Evolutionary conservation across 805 yeast species (phyloP), one percentile per base, ranked within the genome.

Genomic region (Pichia ethanolica): DNA sequence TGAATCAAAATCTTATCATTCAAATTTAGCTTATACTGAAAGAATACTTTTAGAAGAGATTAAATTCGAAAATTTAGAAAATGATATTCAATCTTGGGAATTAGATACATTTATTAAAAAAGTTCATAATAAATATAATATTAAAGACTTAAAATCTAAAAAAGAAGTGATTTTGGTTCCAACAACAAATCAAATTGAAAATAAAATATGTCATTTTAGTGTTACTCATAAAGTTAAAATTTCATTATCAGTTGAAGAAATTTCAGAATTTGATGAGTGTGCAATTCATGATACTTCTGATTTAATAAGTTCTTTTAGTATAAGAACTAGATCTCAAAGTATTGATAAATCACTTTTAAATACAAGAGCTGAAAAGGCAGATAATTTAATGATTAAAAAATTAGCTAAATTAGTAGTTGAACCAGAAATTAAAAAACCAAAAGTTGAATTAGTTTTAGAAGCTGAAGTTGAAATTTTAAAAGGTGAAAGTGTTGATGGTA

Each of bases 371-470:
- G 56, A 53, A 20, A 38, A 36, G 11, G 50, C 48, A 1, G 61
- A 59, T 10, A 53, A 59, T 40, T 45, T 46, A 5, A 56, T 61
- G 59, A 52, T 59, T 13, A 46, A 42, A 25, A 43, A 53, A 30
- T 56, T 52, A 20, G 59, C 66, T 1, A 56, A 53, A 46, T 20
- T 49, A 9, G 39, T 64, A 5, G 20, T 46, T 3, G 68, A 64
- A 47, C 14, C 32, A 2, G 26, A 32, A 2, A 38, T 39, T 4
- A 42, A 35, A 7, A 50, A 50, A 40, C 47, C 46, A 26, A 57
- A 51, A 43, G 58, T 64, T 13, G 66, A 63, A 45, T 53, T 64
- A 26, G 49, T 57, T 13, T 42, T 63, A 44, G 52, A 57, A 5
- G 52, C 56, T 1, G 47, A 54, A 11, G 48, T 63, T 7, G 53